phyloP scores from a whole-genome alignment of 2,329 filamentous ascomycete genomes.

The Aspergillus pseudotamarii region DNA sequence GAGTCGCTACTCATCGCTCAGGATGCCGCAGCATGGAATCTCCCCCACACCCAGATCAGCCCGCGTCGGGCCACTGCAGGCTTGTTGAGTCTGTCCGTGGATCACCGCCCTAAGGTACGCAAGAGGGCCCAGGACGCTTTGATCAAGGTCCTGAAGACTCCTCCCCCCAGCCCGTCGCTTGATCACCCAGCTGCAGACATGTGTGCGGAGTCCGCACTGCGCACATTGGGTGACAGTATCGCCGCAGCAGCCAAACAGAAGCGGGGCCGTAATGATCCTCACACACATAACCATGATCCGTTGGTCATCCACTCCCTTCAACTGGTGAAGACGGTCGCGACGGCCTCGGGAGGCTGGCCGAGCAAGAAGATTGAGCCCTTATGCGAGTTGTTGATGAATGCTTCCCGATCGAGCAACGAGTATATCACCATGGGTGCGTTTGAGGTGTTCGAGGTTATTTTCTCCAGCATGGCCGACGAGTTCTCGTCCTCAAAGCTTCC shows the following conservation, averaged over 20 bases:
- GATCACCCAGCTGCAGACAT: constrained; percentile 96
- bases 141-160: constrained; percentile 77
- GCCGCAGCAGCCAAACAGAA: constrained; percentile 70
- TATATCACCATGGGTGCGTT: constrained; percentile 96
- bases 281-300: constrained; percentile 69
- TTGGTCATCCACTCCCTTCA: constrained; percentile 89
- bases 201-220: constrained; percentile 88
- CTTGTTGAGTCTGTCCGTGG: constrained; percentile 79
- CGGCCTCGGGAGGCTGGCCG: constrained; percentile 89
- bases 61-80: constrained; percentile 86
- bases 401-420: constrained; percentile 88
- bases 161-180: constrained; percentile 85
- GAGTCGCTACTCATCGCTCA: constrained; percentile 91
- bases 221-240: constrained; percentile 72
- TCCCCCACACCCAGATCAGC: constrained; percentile 78
- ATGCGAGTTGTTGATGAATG: constrained; percentile 84
- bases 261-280: constrained; percentile 51
- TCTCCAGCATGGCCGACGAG: constrained; percentile 85
- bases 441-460: constrained; percentile 96
- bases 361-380: constrained; percentile 92
- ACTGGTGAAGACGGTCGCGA: constrained; percentile 84
- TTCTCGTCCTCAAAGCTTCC: constrained; percentile 87
- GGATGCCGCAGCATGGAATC: constrained; percentile 83
- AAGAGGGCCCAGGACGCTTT: constrained; percentile 91
- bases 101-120: constrained; percentile 88